Evolutionary conservation across 2,329 filamentous ascomycete genomes (phyloP), one percentile per base, ranked within the genome.

Genomic region (Pseudogymnoascus sp.): DNA sequence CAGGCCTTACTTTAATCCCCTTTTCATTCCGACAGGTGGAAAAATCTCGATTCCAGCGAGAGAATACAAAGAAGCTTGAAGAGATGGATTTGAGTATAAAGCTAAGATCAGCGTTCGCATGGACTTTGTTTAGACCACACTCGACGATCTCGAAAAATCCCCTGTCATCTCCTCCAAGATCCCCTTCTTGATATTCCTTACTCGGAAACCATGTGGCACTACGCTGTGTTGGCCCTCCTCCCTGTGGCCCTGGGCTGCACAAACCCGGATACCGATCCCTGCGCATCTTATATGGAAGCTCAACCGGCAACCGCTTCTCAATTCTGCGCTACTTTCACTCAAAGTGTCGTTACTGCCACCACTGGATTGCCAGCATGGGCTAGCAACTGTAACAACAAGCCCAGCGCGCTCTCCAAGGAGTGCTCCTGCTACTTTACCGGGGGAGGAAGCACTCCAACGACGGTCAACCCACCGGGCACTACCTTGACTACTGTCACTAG

Each of bases 321-420:
- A 65, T 63, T 26, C 46, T 53, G 46, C 46, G 46, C 26, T 31
- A 53, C 46, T 4, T 66, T 65, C 22, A 56, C 66, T 6, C 63
- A 66, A 43, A 60, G 50, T 33, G 24, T 59, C 7, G 64, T 63
- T 22, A 72, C 71, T 8, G 70, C 71, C 19, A 70, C 71, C 11
- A 68, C 73, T 1, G 68, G 64, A 26, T 67, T 70, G 11, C 74
- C 68, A 35, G 66, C 65, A 28, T 74, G 68, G 72, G 72, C 73
- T 24, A 70, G 70, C 59, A 53, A 53, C 46, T 73, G 73, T 66
- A 64, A 53, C 2, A 67, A 65, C 8, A 69, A 66, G 64, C 68
- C 69, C 19, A 74, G 71, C 61, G 66, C 67, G 43, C 65, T 75
- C 64, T 69, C 69, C 11, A 73, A 73, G 53, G 73, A 75, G 41